These are phyloP conservation scores for Puya raimondii DNA, from an alignment of 176 grass and related monocot species.

Conservation along the genomic window DNA sequence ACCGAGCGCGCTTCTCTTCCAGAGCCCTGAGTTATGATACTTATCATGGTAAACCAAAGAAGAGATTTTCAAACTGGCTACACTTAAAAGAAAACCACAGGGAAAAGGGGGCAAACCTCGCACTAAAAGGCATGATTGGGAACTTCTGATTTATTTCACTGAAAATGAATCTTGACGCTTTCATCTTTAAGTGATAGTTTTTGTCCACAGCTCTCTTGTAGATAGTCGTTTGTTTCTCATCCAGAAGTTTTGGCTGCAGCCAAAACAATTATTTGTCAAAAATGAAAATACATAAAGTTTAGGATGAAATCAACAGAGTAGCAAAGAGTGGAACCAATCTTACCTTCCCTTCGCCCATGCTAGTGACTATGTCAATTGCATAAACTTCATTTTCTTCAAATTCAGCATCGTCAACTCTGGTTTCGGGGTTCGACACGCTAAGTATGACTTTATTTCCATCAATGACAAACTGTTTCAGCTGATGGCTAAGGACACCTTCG, in stretches of 20 bases:
- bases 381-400: constrained; percentile 99
- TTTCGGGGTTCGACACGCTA: constrained; percentile 76
- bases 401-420: constrained; percentile 94
- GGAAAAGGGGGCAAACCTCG: constrained; percentile 39
- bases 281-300: constrained; percentile 1
- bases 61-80: not conserved
- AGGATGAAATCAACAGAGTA: not conserved
- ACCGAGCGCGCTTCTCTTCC: constrained; percentile 89
- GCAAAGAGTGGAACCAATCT: constrained; percentile 3
- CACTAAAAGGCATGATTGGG: constrained; percentile 95
- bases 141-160: constrained; percentile 99
- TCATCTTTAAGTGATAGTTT: constrained; percentile 99
- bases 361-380: constrained; percentile 92
- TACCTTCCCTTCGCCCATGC: constrained; percentile 96
- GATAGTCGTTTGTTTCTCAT: constrained; percentile 99
- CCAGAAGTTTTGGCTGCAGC: constrained; percentile 73
- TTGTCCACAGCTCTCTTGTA: constrained; percentile 98
- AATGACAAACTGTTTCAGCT: constrained; percentile 97
- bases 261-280: not conserved
- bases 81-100: not conserved
- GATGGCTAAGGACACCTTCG: constrained; percentile 95
- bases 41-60: not conserved
- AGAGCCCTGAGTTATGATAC: constrained; percentile 46
- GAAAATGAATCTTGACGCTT: constrained; percentile 95
- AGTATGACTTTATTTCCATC: constrained; percentile 94